Base-by-base conservation (phyloP, 257 asterid species). In the Linaria vulgaris region DNA sequence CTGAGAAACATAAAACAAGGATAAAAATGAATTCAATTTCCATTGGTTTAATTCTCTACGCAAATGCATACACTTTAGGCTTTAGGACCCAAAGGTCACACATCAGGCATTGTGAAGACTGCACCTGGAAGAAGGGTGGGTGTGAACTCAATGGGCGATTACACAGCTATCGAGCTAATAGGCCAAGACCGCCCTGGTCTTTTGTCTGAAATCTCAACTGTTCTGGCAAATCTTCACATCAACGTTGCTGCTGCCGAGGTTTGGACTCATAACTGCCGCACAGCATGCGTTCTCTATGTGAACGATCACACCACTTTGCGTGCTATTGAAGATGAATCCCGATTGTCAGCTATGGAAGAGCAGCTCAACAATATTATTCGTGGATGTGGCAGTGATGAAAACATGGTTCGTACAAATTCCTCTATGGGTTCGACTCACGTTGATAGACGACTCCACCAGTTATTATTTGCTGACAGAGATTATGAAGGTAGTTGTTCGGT, bases 111-210 rank as follows among this genome's bases (percentile, higher is more conserved):
- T 52, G 61, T 79, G 76, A 89, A 83, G 82, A 63, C 79, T 14
- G 73, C 70, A 69, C 85, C 90, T 16, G 94, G 88, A 54, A 84
- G 81, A 73, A 74, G 56, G 53, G 87, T 78, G 43, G 95, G 95
- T 21, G 80, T 81, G 67, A 87, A 80, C 60, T 78, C 95, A 1
- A 43, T 76, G 62, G 94, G 83, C 13, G 96, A 92, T 47, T 69
- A 85, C 76, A 83, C 96, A 22, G 87, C 87, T 16, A 74, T 87
- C 14, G 97, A 92, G 91, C 96, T 92, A 46, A 83, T 80, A 61
- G 99, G 96, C 50, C 69, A 84, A 56, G 99, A 92, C 75, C 83
- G 99, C 3, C 96, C 91, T 0, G 99, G 97, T 65, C 97, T 92
- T 58, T 74, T 92, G 59, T 92, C 99, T 0, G 97, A 92, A 70